Conservation (phyloP, 108 stramenopile genomes). For the Mediolabrus comicus region DNA sequence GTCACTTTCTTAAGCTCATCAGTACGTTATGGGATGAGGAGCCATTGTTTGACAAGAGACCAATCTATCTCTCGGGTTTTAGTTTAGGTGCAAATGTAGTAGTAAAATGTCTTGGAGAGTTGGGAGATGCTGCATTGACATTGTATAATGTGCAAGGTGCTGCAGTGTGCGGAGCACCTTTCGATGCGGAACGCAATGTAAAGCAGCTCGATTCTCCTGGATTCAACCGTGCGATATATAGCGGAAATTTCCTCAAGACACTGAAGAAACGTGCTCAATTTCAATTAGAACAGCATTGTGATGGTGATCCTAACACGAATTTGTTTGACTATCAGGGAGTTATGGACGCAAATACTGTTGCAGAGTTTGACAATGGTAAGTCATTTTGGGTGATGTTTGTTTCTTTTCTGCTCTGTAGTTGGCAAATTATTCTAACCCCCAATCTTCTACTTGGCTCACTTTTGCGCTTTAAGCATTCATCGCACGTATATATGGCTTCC, state of each 20-base stretch:
- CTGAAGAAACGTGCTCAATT: slow-evolving; percentile 48
- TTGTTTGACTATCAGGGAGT: slow-evolving; percentile 51
- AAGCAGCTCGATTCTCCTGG: slow-evolving; percentile 56
- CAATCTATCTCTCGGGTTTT: slow-evolving; percentile 83
- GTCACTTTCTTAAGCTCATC: slow-evolving; percentile 57
- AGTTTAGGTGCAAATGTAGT: slow-evolving; percentile 92
- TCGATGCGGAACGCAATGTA: slow-evolving; percentile 56
- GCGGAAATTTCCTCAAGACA: slow-evolving; percentile 49
- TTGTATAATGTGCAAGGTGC: slow-evolving; percentile 75
- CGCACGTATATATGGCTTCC: slow-evolving; percentile 72
- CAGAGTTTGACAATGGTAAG: slow-evolving; percentile 80
- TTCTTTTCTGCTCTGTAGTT: no score
- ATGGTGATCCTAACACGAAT: slow-evolving; percentile 33
- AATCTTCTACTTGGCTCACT: no score
- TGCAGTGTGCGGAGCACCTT: slow-evolving; percentile 82
- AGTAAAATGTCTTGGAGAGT: slow-evolving; percentile 75
- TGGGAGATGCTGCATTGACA: slow-evolving; percentile 49
- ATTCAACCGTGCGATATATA: slow-evolving; percentile 64
- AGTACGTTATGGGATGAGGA: slow-evolving; percentile 23
- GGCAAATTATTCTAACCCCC: no score
- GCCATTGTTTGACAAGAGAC: slow-evolving; percentile 36
- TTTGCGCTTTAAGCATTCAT: no score
- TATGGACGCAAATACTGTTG: slow-evolving; percentile 55
- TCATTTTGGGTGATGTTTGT: no score
- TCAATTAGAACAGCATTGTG: slow-evolving; percentile 44